A percentile compares a stretch with the other conserved stretches of the same genome.
Evolutionary conservation across 257 asterid species (phyloP).

Genomic region (Plantago major): DNA sequence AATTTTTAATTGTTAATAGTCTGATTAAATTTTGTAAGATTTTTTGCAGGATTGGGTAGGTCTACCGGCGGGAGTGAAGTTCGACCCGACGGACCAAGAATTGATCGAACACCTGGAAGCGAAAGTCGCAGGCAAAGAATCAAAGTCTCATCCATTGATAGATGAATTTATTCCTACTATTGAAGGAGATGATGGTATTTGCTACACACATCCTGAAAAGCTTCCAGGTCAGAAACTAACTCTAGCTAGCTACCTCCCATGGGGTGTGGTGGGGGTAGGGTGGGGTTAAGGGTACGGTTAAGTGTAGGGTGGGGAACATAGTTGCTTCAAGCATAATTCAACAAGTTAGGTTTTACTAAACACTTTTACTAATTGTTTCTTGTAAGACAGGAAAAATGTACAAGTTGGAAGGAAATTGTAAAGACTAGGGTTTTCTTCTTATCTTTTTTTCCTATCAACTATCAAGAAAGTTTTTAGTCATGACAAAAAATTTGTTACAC

Average conservation of each 20-base stretch:
- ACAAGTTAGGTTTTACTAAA: slow-evolving; percentile 40
- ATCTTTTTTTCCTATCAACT: neutral
- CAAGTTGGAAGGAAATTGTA: neutral
- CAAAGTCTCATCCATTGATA: slow-evolving; percentile 93
- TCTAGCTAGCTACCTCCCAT: neutral
- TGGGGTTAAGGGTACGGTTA: neutral
- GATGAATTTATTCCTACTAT: slow-evolving; percentile 67
- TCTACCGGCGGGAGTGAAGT: slow-evolving; percentile 96
- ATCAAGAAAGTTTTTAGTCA: neutral
- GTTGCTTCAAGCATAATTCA: slow-evolving; percentile 35
- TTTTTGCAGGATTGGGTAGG: slow-evolving; percentile 23
- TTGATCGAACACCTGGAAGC: slow-evolving; percentile 97
- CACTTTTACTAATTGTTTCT: slow-evolving; percentile 4
- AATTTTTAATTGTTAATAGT: too few relatives aligned
- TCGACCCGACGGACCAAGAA: slow-evolving; percentile 98
- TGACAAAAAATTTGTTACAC: slow-evolving; percentile 36
- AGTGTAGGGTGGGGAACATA: neutral
- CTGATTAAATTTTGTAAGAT: too few relatives aligned
- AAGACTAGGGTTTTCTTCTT: slow-evolving; percentile 15
- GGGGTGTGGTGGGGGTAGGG: neutral
- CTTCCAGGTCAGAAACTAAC: slow-evolving; percentile 44
- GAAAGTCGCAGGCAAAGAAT: slow-evolving; percentile 65
- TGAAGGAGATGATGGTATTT: slow-evolving; percentile 72
- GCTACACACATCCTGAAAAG: slow-evolving; percentile 67
- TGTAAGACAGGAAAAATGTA: neutral